Conservation (phyloP, 148 eudicot species). For the Fallopia convolvulus region DNA sequence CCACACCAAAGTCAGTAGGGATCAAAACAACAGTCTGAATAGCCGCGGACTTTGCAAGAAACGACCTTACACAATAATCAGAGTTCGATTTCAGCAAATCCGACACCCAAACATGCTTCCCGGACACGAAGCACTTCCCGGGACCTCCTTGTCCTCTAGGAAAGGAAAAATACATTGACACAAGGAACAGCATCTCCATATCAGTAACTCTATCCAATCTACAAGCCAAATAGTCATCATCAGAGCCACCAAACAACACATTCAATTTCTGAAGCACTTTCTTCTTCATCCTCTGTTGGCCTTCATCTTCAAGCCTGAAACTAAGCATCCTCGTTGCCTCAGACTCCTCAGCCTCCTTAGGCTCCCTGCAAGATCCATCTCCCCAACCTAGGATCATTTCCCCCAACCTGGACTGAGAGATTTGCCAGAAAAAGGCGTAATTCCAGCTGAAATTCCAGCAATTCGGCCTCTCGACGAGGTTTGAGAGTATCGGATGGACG, state of each 20-base stretch:
- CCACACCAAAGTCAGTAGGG: conserved; percentile 83
- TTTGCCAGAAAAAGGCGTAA: conserved; percentile 91
- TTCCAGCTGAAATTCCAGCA: conserved; percentile 72
- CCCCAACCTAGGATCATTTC: conserved; percentile 87
- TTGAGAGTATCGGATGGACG: conserved; percentile 64
- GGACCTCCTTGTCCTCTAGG: conserved; percentile 75
- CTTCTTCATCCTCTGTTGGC: conserved; percentile 75
- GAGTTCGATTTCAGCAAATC: conserved; percentile 42
- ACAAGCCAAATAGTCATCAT: conserved; percentile 77
- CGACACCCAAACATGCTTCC: conserved; percentile 60
- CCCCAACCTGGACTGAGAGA: conserved; percentile 55
- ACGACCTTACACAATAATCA: conserved; percentile 72
- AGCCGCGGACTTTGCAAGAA: conserved; percentile 67
- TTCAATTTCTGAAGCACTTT: conserved; percentile 74
- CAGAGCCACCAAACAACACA: conserved; percentile 58
- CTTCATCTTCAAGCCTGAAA: conserved; percentile 51
- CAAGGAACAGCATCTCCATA: conserved; percentile 84
- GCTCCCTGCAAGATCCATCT: conserved; percentile 92
- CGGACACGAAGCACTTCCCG: conserved; percentile 59
- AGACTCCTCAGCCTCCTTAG: conserved; percentile 57
- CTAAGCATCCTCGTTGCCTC: conserved; percentile 38
- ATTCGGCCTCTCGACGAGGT: conserved; percentile 67
- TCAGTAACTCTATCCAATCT: conserved; percentile 86
- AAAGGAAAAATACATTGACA: conserved; percentile 84
- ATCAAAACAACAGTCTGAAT: conserved; percentile 73